phyloP scores from a whole-genome alignment of 345 rosid genomes.

The Theobroma cacao region DNA sequence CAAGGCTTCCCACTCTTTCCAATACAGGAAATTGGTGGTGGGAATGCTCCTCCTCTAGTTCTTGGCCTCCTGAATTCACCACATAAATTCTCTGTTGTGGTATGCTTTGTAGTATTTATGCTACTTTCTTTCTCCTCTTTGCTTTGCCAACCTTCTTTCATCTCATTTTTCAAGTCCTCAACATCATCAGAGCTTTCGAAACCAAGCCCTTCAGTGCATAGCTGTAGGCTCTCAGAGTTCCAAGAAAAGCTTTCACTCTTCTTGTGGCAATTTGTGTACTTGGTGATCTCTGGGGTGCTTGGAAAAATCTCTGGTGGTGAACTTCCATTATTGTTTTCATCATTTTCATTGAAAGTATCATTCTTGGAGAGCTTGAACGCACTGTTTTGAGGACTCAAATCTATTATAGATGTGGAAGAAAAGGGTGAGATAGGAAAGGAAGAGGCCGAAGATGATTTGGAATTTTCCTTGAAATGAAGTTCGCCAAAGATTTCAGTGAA shows the following conservation, averaged over 20 bases:
- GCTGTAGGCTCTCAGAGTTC: slow-evolving; percentile 59
- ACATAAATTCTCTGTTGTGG: neutral
- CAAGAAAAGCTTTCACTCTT: slow-evolving; percentile 38
- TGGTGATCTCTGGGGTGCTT: slow-evolving; percentile 4
- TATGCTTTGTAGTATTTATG: neutral
- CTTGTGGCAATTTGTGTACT: slow-evolving; percentile 20
- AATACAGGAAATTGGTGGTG: slow-evolving; percentile 77
- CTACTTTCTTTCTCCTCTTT: slow-evolving; percentile 22
- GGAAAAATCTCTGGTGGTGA: slow-evolving; percentile 10
- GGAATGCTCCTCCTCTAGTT: slow-evolving; percentile 39
- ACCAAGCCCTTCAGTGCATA: slow-evolving; percentile 89
- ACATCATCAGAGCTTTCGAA: slow-evolving; percentile 77
- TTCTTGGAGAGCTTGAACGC: neutral
- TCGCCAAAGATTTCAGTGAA: slow-evolving; percentile 70
- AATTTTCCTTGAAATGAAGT: slow-evolving; percentile 57
- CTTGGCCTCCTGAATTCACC: slow-evolving; percentile 37
- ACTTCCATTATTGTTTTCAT: slow-evolving; percentile 15
- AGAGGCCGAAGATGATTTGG: slow-evolving; percentile 14
- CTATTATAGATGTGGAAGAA: neutral
- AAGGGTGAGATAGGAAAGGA: slow-evolving; percentile 23
- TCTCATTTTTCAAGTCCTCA: slow-evolving; percentile 43
- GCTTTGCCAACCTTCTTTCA: slow-evolving; percentile 29
- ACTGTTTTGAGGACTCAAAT: slow-evolving; percentile 4
- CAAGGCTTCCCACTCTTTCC: slow-evolving; percentile 63
- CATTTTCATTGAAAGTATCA: neutral